A percentile compares a stretch with the other conserved stretches of the same genome.
Conservation (phyloP, 1,284 basidiomycete genomes). For the Cronartium ribicola region DNA sequence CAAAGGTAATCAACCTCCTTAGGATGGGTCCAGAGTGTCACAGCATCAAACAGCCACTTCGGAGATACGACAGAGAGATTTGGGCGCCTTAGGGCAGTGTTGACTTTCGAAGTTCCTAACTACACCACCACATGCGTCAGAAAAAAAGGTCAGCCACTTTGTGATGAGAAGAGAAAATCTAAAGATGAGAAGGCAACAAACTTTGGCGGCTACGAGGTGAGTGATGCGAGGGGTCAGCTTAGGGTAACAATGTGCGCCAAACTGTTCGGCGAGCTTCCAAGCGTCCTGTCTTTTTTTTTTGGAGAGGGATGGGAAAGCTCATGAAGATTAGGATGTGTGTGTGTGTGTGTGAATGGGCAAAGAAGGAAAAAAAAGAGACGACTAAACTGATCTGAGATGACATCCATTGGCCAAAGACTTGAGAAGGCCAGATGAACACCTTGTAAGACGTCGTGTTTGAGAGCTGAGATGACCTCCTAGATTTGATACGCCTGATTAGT, state of each 20-base stretch:
- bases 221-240: conserved; percentile 69
- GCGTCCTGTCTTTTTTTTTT: conserved; percentile 62
- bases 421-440: conserved; percentile 83
- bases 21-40: conserved; percentile 72
- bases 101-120: conserved; percentile 85
- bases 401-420: conserved; percentile 82
- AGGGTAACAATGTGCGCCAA: conserved; percentile 75
- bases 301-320: background rate
- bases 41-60: conserved; percentile 79
- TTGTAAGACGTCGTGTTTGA: conserved; percentile 69
- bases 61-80: conserved; percentile 78
- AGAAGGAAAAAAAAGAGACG: background rate
- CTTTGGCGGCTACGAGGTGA: conserved; percentile 84
- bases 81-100: conserved; percentile 63
- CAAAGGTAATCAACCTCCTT: conserved; percentile 66
- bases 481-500: conserved; percentile 36
- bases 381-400: conserved; percentile 61
- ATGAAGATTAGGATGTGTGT: background rate
- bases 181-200: conserved; percentile 51
- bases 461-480: conserved; percentile 73
- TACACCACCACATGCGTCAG: conserved; percentile 49
- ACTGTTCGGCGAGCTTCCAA: conserved; percentile 80
- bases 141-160: conserved; percentile 37
- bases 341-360: background rate
- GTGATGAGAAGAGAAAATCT: conserved; percentile 23